Conservation (phyloP, 2,329 filamentous ascomycete species). For the Hypoxylon sp. region DNA sequence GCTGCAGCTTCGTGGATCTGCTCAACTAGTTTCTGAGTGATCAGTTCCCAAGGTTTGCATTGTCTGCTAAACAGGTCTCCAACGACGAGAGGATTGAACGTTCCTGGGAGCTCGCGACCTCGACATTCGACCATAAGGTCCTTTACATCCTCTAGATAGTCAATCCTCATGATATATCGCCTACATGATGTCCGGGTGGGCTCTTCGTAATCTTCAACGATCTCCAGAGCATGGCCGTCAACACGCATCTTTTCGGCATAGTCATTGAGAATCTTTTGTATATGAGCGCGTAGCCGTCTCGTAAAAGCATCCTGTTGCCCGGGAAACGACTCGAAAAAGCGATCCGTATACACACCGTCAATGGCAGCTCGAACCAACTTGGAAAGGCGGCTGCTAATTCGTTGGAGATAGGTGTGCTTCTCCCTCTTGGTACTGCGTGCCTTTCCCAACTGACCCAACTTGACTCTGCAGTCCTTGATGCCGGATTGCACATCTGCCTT, state of each 20-base stretch:
- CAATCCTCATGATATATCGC: conserved; percentile 29
- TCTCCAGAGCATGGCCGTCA: conserved; percentile 46
- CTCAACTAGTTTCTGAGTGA: conserved; percentile 47
- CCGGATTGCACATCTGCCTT: conserved; percentile 52
- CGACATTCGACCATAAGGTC: conserved; percentile 46
- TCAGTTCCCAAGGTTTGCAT: conserved; percentile 48
- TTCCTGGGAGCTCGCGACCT: conserved; percentile 48
- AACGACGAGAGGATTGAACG: conserved; percentile 49
- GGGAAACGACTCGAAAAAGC: conserved; percentile 57
- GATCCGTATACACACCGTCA: conserved; percentile 59
- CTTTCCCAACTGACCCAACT: conserved; percentile 59
- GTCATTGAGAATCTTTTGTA: conserved; percentile 43
- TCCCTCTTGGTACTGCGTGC: conserved; percentile 56
- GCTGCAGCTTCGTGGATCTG: conserved; percentile 47
- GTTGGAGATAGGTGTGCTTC: conserved; percentile 59
- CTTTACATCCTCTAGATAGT: conserved; percentile 41
- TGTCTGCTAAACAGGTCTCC: conserved; percentile 48
- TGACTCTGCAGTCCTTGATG: conserved; percentile 50
- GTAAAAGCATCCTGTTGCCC: conserved; percentile 46
- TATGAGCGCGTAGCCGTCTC: conserved; percentile 46
- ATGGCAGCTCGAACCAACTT: conserved; percentile 57
- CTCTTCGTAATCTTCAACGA: conserved; percentile 42
- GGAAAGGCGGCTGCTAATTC: conserved; percentile 56
- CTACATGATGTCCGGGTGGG: conserved; percentile 23
- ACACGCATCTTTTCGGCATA: conserved; percentile 46